These are phyloP conservation scores for Colletotrichum karsti DNA, from an alignment of 2,329 filamentous ascomycete species.

Conservation along the genomic window DNA sequence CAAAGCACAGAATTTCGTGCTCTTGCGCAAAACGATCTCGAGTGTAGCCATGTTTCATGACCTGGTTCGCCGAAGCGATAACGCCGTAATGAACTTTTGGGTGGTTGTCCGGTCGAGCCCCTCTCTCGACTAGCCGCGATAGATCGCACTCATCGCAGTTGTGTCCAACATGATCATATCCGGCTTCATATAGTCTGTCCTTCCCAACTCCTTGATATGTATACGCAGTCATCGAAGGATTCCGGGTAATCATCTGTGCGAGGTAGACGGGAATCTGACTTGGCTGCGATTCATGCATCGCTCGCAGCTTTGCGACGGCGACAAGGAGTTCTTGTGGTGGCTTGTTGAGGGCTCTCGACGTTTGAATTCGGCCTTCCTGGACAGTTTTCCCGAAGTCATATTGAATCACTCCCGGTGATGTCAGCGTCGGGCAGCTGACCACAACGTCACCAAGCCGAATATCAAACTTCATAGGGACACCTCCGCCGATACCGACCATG, in stretches of 20 bases:
- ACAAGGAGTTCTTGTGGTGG: constrained; percentile 26
- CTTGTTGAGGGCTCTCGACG: constrained; percentile 28
- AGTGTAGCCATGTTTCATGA: constrained; percentile 27
- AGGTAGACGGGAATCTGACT: neutral
- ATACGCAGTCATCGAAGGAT: neutral
- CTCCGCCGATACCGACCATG: constrained; percentile 40
- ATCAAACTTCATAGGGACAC: constrained; percentile 35
- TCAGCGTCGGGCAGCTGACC: constrained; percentile 2
- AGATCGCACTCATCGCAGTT: neutral
- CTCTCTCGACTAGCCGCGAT: neutral
- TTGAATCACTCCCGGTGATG: constrained; percentile 32
- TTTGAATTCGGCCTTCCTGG: constrained; percentile 16
- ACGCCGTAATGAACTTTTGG: constrained; percentile 29
- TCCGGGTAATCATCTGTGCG: neutral
- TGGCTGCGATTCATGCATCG: neutral
- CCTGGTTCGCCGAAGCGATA: constrained; percentile 24
- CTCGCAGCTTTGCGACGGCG: constrained; percentile 19
- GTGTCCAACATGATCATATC: neutral
- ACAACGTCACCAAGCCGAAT: constrained; percentile 37
- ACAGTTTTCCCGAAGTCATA: constrained; percentile 36
- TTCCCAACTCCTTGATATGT: neutral
- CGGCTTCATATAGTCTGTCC: neutral
- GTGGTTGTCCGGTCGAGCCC: neutral
- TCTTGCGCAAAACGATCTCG: neutral
- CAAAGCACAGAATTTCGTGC: constrained; percentile 31